phyloP scores from a whole-genome alignment of 345 rosid genomes.

The Linum tenue region DNA sequence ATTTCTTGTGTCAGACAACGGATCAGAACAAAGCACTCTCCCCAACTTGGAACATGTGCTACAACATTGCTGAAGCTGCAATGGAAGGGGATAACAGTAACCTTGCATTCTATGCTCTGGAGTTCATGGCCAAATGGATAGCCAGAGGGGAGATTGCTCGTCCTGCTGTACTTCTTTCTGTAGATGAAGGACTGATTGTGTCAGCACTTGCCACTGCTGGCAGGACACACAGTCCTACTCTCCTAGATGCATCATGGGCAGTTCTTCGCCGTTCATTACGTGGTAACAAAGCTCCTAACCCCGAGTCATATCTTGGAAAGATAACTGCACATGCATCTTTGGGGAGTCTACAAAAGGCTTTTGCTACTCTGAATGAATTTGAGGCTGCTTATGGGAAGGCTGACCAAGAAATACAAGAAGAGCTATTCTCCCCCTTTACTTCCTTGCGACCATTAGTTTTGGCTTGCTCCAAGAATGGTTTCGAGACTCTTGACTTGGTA shows the following conservation, averaged over 20 bases:
- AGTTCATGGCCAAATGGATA: slow-evolving; percentile 82
- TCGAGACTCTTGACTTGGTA: slow-evolving; percentile 79
- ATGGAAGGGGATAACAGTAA: slow-evolving; percentile 65
- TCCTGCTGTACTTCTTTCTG: slow-evolving; percentile 52
- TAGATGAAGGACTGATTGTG: slow-evolving; percentile 76
- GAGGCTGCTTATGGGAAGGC: slow-evolving; percentile 50
- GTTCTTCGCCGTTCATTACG: slow-evolving; percentile 58
- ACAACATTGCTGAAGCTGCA: slow-evolving; percentile 59
- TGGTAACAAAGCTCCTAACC: slow-evolving; percentile 54
- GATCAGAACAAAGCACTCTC: slow-evolving; percentile 79
- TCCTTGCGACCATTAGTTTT: slow-evolving; percentile 64
- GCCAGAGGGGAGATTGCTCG: slow-evolving; percentile 56
- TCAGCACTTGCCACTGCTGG: slow-evolving; percentile 80
- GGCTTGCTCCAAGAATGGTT: slow-evolving; percentile 82
- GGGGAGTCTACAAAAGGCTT: slow-evolving; percentile 69
- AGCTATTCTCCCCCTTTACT: slow-evolving; percentile 80
- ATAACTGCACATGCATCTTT: slow-evolving; percentile 66
- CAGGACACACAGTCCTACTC: slow-evolving; percentile 55
- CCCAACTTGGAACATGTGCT: slow-evolving; percentile 73
- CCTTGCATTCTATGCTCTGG: slow-evolving; percentile 66
- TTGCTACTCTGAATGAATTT: slow-evolving; percentile 54
- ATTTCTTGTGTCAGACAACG: slow-evolving; percentile 38
- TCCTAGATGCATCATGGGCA: slow-evolving; percentile 78
- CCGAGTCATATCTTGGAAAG: slow-evolving; percentile 67
- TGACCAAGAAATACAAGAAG: slow-evolving; percentile 37